Evolutionary conservation across 345 rosid genomes (phyloP).

Genomic region (Linum trigynum): DNA sequence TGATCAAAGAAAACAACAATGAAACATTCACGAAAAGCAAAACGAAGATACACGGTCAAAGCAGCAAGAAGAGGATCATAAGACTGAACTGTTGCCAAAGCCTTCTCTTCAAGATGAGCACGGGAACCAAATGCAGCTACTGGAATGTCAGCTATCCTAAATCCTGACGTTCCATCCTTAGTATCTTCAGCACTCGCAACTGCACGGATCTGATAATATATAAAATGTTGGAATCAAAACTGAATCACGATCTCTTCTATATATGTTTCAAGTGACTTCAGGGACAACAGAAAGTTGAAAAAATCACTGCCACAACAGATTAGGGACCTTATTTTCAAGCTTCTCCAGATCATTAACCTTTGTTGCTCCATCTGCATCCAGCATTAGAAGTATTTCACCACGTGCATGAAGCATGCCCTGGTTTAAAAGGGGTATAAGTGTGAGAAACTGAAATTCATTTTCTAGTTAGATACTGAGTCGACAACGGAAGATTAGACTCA

Average conservation of each 20-base stretch:
- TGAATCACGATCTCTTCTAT: not conserved
- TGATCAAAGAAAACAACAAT: constrained; percentile 16
- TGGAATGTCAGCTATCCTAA: constrained; percentile 59
- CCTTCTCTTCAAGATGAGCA: constrained; percentile 96
- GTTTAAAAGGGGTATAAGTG: constrained; percentile 72
- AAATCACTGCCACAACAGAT: constrained; percentile 7
- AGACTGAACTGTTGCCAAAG: constrained; percentile 80
- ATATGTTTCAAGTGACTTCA: not conserved
- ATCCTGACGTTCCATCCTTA: constrained; percentile 26
- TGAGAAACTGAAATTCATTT: constrained; percentile 49
- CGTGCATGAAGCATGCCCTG: constrained; percentile 99
- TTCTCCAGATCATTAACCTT: constrained; percentile 83
- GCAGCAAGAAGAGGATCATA: not conserved
- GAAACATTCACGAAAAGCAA: not conserved
- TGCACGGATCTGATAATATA: constrained; percentile 57
- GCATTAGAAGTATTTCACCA: constrained; percentile 91
- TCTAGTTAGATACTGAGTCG: constrained; percentile 2
- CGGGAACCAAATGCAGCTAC: constrained; percentile 92
- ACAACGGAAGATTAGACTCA: constrained; percentile 40
- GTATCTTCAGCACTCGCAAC: constrained; percentile 53
- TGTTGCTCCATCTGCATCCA: constrained; percentile 99
- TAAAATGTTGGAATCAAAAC: constrained; percentile 24
- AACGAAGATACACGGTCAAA: not conserved
- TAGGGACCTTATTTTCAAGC: constrained; percentile 81
- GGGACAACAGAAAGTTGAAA: not conserved